phyloP scores from a whole-genome alignment of 2,329 filamentous ascomycete genomes.

The Colletotrichum sp. region DNA sequence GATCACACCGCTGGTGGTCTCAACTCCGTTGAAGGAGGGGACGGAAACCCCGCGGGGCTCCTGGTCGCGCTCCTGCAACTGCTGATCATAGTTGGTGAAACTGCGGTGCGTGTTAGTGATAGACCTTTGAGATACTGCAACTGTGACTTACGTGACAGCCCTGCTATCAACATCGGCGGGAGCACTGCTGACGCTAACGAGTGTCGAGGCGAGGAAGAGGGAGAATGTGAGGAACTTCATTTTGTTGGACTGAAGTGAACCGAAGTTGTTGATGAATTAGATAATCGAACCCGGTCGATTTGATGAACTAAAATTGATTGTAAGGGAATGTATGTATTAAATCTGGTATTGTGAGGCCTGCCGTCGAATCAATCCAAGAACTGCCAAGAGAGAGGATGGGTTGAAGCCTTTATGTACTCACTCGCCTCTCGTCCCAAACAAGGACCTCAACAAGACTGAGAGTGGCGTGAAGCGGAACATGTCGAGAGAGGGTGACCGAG shows the following conservation, averaged over 20 bases:
- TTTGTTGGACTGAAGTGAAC: constrained; percentile 17
- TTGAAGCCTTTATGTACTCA: constrained; percentile 2
- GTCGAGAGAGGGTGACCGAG: constrained; percentile 1
- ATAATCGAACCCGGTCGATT: not conserved
- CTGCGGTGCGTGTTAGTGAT: not conserved
- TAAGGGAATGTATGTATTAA: constrained; percentile 16
- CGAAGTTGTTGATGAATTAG: not conserved
- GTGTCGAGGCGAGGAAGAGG: constrained; percentile 12
- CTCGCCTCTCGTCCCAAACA: not conserved
- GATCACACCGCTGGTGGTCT: constrained; percentile 11
- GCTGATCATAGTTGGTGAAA: constrained; percentile 6
- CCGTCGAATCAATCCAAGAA: not conserved
- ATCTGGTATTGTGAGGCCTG: constrained; percentile 10
- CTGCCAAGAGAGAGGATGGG: not conserved
- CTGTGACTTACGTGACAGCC: constrained; percentile 8
- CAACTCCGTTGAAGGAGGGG: constrained; percentile 11
- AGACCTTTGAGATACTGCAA: not conserved
- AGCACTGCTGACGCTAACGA: constrained; percentile 21
- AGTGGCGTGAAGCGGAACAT: constrained; percentile 10
- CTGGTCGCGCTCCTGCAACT: constrained; percentile 7
- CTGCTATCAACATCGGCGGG: constrained; percentile 14
- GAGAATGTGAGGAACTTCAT: constrained; percentile 16
- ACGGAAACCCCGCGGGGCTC: constrained; percentile 8
- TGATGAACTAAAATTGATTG: not conserved
- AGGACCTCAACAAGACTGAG: not conserved